Evolutionary conservation across 305 asterid genomes (phyloP), one percentile per base, ranked within the genome.

Genomic region (Fraxinus latifolia): DNA sequence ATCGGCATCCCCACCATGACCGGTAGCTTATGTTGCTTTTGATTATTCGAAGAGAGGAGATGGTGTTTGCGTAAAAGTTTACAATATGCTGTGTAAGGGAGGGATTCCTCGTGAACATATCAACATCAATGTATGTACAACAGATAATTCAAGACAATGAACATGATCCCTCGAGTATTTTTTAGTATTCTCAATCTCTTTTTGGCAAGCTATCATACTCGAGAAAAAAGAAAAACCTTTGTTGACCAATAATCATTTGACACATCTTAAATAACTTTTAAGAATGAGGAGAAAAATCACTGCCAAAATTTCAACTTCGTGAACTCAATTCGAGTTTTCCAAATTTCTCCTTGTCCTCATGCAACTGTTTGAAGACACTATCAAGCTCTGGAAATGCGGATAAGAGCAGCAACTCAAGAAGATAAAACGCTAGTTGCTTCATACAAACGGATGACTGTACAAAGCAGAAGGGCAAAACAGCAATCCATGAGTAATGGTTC

Each of bases 381-480:
- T 89, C 93, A 77, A 96, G 92, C 91, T 96, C 98, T 0, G 99
- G 99, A 80, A 92, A 96, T n/a, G 98, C 90, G 0, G 98, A 89
- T 85, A 85, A 77, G 31, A 96, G 91, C 87, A 96, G 84, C 90
- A 92, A 90, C 93, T 96, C 90, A 4, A 96, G 92, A 81, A 96
- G 89, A 79, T 92, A 97, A 50, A 90, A 91, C 32, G 93, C 95
- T 78, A 96, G 76, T 85, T 87, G 95, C 96, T 96, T 96, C 93
- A 94, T 83, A 80, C 90, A 92, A 76, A 93, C 92, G 37, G 98
- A 84, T 7, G 99, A 96, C 99, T 96, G 98, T 23, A 83, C 84
- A 82, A 80, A 34, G 55, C 74, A 82, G 75, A 82, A 0, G 42
- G 12, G 47, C 27, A 32, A 79, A 84, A 81, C 74, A 74, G 33